These are phyloP conservation scores for Zhuliangozyma parablackwelliae DNA, from an alignment of 1,139 yeast species.

Conservation along the genomic window DNA sequence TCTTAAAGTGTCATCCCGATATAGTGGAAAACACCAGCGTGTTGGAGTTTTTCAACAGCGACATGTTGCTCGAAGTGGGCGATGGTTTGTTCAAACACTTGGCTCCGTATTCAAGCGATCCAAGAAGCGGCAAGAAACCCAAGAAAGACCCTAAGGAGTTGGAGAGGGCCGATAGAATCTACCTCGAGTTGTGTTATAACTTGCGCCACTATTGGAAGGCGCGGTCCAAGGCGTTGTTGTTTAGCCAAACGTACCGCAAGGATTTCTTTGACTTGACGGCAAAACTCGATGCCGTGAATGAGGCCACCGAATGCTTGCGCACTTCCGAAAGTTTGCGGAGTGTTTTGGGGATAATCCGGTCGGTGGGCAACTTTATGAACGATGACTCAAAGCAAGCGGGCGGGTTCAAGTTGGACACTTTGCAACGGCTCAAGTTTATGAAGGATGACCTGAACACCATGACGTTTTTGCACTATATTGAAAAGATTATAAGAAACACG, in stretches of 20 bases:
- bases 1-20: constrained; percentile 69
- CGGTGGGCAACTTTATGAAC: constrained; percentile 93
- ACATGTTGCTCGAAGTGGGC: constrained; percentile 68
- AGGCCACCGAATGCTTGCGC: constrained; percentile 58
- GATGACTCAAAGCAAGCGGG: constrained; percentile 72
- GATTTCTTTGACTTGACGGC: constrained; percentile 67
- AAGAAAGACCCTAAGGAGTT: constrained; percentile 57
- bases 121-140: constrained; percentile 36
- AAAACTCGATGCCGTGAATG: constrained; percentile 63
- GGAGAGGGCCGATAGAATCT: constrained; percentile 79
- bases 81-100: constrained; percentile 60
- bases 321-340: constrained; percentile 62
- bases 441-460: constrained; percentile 76
- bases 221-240: constrained; percentile 71
- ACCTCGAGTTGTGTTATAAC: constrained; percentile 72
- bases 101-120: constrained; percentile 66
- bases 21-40: constrained; percentile 66
- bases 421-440: constrained; percentile 79
- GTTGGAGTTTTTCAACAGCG: constrained; percentile 76
- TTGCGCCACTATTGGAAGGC: constrained; percentile 81
- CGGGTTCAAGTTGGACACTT: constrained; percentile 80
- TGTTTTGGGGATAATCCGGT: constrained; percentile 70
- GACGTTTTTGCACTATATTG: constrained; percentile 85
- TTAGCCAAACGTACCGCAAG: constrained; percentile 63
- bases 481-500: constrained; percentile 66